Evolutionary conservation across 805 yeast genomes (phyloP), one percentile per base, ranked within the genome.

Genomic region (Cyberlindnera galapagoensis): DNA sequence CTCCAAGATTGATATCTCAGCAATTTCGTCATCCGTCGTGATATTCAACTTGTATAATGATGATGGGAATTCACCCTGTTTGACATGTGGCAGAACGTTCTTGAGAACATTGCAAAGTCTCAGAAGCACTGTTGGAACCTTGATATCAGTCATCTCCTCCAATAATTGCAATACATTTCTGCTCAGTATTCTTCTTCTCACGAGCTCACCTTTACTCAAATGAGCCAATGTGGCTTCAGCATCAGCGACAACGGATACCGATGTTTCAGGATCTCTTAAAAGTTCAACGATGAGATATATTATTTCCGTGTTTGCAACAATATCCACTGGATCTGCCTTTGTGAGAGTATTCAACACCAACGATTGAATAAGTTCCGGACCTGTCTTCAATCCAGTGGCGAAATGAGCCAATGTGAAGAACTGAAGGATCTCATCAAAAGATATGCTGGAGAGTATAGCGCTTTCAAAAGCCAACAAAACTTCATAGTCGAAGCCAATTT

Each of bases 321-420:
- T 30, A 23, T 51, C 56, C 6, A 40, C 36, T 2, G 54, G 54
- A 6, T 36, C 27, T 1, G 56, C 49, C 26, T 28, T 46, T 7
- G 45, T 23, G 8, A 44, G 24, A 15, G 46, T 44, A 27, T 38
- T 44, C 24, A 51, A 9, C 3, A 49, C 49, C 5, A 46, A 21
- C 11, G 39, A 33, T 26, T 47, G 51, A 7, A 49, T 21, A 17
- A 42, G 39, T 12, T 27, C 36, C 18, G 37, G 41, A 1, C 30
- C 34, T 2, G 54, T 42, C 5, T 31, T 21, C 13, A 51, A 34
- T 8, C 52, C 53, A 8, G 45, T 35, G 8, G 45, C 15, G 8
- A 51, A n/a, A 26, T 39, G 31, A 5, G 34, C 39, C 17, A 39
- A 18, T 11, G 42, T 36, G 18, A 49, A 42, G 9, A 41, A 27